Percentiles rank a stretch among this genome's conserved stretches.
These are phyloP conservation scores for Saccharum spontaneum DNA, from an alignment of 176 grass and related monocot genomes.

Conservation along the genomic window DNA sequence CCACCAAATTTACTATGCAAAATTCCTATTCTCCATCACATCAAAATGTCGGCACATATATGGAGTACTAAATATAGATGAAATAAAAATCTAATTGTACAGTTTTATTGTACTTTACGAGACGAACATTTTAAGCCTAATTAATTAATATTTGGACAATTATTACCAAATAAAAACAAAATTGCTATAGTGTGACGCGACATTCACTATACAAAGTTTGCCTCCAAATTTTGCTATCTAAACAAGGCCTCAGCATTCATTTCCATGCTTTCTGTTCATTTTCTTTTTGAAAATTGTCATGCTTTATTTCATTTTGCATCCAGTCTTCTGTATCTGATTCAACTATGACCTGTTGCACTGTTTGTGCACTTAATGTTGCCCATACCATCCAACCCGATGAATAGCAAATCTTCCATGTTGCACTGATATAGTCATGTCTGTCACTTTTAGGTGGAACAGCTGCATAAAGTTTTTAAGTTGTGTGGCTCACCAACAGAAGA, in stretches of 20 bases:
- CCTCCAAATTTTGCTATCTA: too few species aligned
- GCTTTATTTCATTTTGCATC: not conserved
- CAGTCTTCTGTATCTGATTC: not conserved
- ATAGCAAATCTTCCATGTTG: conserved; percentile 20
- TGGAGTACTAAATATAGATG: too few species aligned
- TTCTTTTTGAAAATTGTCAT: conserved; percentile 1
- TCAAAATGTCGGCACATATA: too few species aligned
- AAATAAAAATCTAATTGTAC: too few species aligned
- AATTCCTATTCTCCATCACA: too few species aligned
- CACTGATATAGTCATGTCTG: conserved; percentile 33
- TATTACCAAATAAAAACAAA: too few species aligned
- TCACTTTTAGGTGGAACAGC: conserved; percentile 71
- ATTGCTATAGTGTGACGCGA: too few species aligned
- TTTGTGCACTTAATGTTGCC: conserved; percentile 20
- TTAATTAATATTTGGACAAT: too few species aligned
- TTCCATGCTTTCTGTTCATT: conserved; percentile 15
- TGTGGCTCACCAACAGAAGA: conserved; percentile 84
- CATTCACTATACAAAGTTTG: too few species aligned
- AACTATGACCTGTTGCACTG: conserved; percentile 26
- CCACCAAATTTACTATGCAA: too few species aligned
- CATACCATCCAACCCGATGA: conserved; percentile 21
- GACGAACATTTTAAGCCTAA: too few species aligned
- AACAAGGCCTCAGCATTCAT: not conserved
- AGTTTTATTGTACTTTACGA: too few species aligned
- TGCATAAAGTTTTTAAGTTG: conserved; percentile 91